Evolutionary conservation across 257 asterid species (phyloP).

Genomic region (Asclepias syriaca): DNA sequence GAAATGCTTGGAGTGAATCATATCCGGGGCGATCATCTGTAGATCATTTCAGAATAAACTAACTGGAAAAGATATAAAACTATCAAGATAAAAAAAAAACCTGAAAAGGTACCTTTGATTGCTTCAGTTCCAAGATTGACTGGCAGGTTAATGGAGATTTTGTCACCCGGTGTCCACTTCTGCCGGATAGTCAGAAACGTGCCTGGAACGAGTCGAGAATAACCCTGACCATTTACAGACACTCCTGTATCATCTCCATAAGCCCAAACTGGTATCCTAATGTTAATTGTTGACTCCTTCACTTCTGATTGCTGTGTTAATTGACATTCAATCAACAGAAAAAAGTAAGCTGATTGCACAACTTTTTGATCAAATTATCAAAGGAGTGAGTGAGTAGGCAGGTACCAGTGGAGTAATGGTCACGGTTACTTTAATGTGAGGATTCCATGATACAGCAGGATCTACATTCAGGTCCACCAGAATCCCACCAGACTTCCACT

Average conservation of each 20-base stretch:
- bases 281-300: constrained; percentile 4
- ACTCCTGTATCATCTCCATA: not conserved
- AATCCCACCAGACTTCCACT: constrained; percentile 54
- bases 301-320: not conserved
- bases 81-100: too few species aligned
- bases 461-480: constrained; percentile 43
- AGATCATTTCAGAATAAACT: constrained; percentile 6
- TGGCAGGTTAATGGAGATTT: constrained; percentile 58
- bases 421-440: constrained; percentile 14
- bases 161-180: constrained; percentile 61
- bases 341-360: not conserved
- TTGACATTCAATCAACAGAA: not conserved
- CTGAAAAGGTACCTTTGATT: constrained; percentile 37
- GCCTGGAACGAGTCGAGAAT: constrained; percentile 25
- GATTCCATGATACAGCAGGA: constrained; percentile 62
- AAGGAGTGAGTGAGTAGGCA: too few species aligned
- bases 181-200: constrained; percentile 44
- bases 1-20: constrained; percentile 63
- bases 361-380: too few species aligned
- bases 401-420: constrained; percentile 8
- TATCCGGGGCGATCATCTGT: constrained; percentile 70
- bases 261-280: constrained; percentile 11
- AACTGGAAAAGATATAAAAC: too few species aligned
- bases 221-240: not conserved
- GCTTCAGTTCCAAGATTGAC: constrained; percentile 63